Conservation (phyloP, 2,329 filamentous ascomycete species). For the Neonectria hederae region DNA sequence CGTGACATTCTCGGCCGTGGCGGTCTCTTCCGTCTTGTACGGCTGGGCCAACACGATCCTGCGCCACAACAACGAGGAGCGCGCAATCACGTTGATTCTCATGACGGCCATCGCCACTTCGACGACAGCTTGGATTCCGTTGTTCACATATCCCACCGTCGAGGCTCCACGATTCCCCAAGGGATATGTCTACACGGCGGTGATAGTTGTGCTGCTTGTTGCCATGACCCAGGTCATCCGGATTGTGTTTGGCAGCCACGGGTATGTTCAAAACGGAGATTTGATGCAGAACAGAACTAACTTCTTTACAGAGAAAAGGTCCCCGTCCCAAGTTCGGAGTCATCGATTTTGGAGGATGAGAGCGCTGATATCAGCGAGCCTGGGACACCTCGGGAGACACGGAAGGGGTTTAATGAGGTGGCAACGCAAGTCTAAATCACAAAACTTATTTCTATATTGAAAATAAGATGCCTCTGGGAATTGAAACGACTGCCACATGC, state of each 20-base stretch:
- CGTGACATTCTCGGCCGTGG: constrained; percentile 29
- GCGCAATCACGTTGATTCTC: constrained; percentile 28
- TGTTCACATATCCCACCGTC: constrained; percentile 29
- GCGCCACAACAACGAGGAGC: constrained; percentile 27
- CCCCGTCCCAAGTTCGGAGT: neutral
- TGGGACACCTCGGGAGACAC: neutral
- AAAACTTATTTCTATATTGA: neutral
- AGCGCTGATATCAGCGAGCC: neutral
- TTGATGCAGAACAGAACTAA: neutral
- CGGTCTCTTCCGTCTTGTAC: constrained; percentile 30
- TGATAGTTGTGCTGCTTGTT: constrained; percentile 25
- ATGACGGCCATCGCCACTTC: constrained; percentile 33
- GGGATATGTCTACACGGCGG: constrained; percentile 30
- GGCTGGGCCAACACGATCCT: constrained; percentile 33
- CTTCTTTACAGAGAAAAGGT: constrained; percentile 14
- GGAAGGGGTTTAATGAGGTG: neutral
- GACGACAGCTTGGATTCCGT: constrained; percentile 28
- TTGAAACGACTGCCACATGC: neutral
- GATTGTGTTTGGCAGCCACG: constrained; percentile 27
- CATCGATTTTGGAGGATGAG: neutral
- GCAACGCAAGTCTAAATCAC: neutral
- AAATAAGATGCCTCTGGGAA: neutral
- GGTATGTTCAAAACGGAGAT: constrained; percentile 7
- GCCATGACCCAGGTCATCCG: constrained; percentile 30
- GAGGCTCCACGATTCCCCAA: constrained; percentile 29